Evolutionary conservation across 331 rosid species (phyloP).

Genomic region (Pyrus hybrid): DNA sequence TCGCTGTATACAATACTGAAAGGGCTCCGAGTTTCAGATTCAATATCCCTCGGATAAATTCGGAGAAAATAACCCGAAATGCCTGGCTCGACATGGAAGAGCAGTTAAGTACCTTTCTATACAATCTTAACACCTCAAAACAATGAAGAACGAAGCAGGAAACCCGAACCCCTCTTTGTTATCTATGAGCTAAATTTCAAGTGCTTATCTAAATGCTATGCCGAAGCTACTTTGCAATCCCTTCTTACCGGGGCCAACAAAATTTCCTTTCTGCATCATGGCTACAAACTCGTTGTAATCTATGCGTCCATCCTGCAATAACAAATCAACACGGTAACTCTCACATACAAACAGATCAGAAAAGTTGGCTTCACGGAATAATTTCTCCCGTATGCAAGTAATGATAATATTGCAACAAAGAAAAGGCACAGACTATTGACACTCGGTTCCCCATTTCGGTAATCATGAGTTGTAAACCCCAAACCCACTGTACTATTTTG

Average conservation of each 20-base stretch:
- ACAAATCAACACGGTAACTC: neutral
- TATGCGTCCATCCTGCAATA: conserved; percentile 76
- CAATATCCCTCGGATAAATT: neutral
- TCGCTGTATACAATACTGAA: conserved; percentile 7
- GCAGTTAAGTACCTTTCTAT: conserved; percentile 13
- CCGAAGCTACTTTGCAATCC: conserved; percentile 64
- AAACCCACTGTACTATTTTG: neutral
- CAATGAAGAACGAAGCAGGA: conserved; percentile 1
- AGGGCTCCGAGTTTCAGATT: neutral
- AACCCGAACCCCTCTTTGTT: neutral
- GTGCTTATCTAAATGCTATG: conserved; percentile 60
- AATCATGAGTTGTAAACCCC: neutral
- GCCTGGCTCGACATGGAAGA: conserved; percentile 2
- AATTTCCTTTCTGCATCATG: conserved; percentile 91
- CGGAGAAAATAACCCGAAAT: neutral
- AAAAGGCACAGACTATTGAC: neutral
- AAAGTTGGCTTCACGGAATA: neutral
- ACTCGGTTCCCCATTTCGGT: neutral
- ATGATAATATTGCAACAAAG: neutral
- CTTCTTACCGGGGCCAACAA: conserved; percentile 42
- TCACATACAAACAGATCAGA: neutral
- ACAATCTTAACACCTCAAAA: conserved; percentile 19
- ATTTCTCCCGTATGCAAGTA: neutral
- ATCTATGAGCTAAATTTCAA: conserved; percentile 23
- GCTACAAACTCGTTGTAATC: conserved; percentile 95